Percentiles rank a stretch among this genome's conserved stretches.
These are phyloP conservation scores for Ceratopteris richardii DNA, from an alignment of 75 land plant species.

Conservation along the genomic window DNA sequence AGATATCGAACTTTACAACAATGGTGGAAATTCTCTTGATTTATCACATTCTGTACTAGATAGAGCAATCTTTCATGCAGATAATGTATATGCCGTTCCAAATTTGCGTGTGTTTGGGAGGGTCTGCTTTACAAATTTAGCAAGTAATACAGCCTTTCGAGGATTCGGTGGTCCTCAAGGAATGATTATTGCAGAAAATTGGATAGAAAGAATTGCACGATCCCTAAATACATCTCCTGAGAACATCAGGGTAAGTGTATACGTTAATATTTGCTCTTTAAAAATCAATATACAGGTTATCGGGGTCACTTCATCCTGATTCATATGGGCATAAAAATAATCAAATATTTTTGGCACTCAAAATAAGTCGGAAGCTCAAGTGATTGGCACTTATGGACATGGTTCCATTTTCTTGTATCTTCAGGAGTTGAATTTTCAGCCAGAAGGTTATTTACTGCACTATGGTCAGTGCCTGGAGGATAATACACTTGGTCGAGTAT, in stretches of 20 bases:
- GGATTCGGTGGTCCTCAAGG: slow-evolving; percentile 99
- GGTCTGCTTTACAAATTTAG: slow-evolving; percentile 79
- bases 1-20: slow-evolving; percentile 84
- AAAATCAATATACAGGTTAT: no score
- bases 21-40: slow-evolving; percentile 97
- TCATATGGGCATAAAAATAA: no score
- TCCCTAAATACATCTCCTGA: slow-evolving; percentile 61
- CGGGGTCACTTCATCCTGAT: no score
- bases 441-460: slow-evolving; percentile 64
- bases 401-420: background rate
- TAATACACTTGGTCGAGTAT: slow-evolving; percentile 43
- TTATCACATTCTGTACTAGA: slow-evolving; percentile 74
- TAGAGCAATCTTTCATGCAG: slow-evolving; percentile 88
- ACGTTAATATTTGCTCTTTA: no score
- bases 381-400: no score
- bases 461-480: slow-evolving; percentile 72
- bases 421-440: slow-evolving; percentile 86
- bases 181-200: slow-evolving; percentile 86
- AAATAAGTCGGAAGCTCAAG: no score
- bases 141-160: slow-evolving; percentile 94
- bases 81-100: slow-evolving; percentile 84
- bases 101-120: slow-evolving; percentile 67
- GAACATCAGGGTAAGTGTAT: slow-evolving; percentile 66
- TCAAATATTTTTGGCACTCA: no score
- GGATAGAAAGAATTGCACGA: slow-evolving; percentile 81